These are phyloP conservation scores for Hanseniaspora lachancei DNA, from an alignment of 805 yeast genomes.

Conservation along the genomic window DNA sequence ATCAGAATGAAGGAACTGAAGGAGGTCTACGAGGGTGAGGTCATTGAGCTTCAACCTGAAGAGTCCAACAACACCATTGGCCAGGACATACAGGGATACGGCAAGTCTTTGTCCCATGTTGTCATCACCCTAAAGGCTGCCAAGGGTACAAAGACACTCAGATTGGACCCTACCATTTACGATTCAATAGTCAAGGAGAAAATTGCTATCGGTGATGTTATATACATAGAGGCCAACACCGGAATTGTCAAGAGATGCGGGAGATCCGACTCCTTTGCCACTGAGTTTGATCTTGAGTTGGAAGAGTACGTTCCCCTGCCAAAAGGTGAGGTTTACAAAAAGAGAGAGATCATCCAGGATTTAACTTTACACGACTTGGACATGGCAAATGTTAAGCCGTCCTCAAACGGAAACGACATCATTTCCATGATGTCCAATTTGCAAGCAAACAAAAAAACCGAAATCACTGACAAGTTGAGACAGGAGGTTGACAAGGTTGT, in stretches of 20 bases:
- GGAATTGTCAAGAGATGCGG: slow-evolving; percentile 97
- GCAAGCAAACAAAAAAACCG: slow-evolving; percentile 90
- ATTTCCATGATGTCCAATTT: slow-evolving; percentile 94
- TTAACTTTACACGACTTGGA: slow-evolving; percentile 94
- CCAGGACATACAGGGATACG: slow-evolving; percentile 49
- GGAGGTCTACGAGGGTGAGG: slow-evolving; percentile 97
- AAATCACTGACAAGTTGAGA: slow-evolving; percentile 89
- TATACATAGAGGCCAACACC: slow-evolving; percentile 91
- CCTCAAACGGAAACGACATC: slow-evolving; percentile 85
- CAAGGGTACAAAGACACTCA: slow-evolving; percentile 75
- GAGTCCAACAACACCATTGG: slow-evolving; percentile 95
- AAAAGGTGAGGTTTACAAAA: slow-evolving; percentile 96
- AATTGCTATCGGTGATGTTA: slow-evolving; percentile 90
- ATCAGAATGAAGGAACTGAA: slow-evolving; percentile 91
- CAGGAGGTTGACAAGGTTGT: slow-evolving; percentile 91
- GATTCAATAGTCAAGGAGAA: slow-evolving; percentile 91
- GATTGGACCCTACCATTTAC: slow-evolving; percentile 85
- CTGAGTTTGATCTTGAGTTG: slow-evolving; percentile 96
- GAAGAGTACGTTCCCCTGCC: slow-evolving; percentile 98
- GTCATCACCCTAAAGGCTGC: slow-evolving; percentile 87
- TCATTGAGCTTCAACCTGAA: slow-evolving; percentile 87
- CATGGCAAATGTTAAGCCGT: slow-evolving; percentile 89
- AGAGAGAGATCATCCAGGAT: slow-evolving; percentile 95
- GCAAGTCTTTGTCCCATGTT: slow-evolving; percentile 90
- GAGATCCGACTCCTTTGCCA: slow-evolving; percentile 95